Evolutionary conservation across 2,329 filamentous ascomycete species (phyloP).

Genomic region (Zasmidium angulare): DNA sequence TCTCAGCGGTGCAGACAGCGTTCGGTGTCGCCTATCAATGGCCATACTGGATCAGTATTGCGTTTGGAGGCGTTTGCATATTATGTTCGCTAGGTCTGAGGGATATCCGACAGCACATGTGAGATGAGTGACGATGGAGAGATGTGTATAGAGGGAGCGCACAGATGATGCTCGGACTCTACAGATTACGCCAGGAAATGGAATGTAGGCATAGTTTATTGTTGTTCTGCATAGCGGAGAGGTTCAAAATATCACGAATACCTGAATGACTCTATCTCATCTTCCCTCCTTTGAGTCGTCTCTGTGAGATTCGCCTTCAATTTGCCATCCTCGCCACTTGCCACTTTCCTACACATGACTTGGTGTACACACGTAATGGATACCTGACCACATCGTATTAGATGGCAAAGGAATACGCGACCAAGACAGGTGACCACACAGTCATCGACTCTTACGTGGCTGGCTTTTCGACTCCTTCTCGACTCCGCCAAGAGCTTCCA

Average conservation of each 20-base stretch:
- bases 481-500: too few relatives aligned
- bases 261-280: too few relatives aligned
- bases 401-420: background rate
- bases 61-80: conserved; percentile 34
- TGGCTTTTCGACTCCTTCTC: background rate
- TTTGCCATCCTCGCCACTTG: background rate
- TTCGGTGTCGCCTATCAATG: conserved; percentile 32
- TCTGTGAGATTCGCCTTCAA: background rate
- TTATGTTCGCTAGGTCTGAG: conserved; percentile 30
- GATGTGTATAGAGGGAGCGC: too few relatives aligned
- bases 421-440: background rate
- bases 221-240: background rate
- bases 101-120: conserved; percentile 36
- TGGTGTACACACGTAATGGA: too few relatives aligned
- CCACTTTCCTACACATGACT: background rate
- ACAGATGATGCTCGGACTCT: too few relatives aligned
- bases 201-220: background rate
- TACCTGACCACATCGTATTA: too few relatives aligned
- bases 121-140: conserved; percentile 1
- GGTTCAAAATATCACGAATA: background rate
- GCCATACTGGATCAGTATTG: conserved; percentile 35
- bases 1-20: conserved; percentile 25
- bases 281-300: too few relatives aligned
- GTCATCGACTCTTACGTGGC: background rate
- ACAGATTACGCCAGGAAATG: background rate